Percentiles rank a stretch among this genome's conserved stretches.
These are phyloP conservation scores for Lolium multiflorum DNA, from an alignment of 176 grass and related monocot genomes.

Conservation along the genomic window DNA sequence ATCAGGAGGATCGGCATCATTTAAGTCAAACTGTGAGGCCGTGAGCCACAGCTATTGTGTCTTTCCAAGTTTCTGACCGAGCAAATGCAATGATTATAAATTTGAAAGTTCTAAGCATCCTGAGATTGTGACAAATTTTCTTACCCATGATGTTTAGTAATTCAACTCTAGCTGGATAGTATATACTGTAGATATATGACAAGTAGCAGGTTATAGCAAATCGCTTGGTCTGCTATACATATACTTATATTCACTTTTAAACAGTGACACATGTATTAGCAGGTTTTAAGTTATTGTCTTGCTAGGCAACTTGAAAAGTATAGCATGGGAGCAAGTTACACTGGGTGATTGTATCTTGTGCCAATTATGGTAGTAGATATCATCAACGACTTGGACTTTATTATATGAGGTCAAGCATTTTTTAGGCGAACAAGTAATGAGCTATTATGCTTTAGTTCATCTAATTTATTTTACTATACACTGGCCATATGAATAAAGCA, in stretches of 20 bases:
- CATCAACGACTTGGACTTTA: background rate
- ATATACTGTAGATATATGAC: background rate
- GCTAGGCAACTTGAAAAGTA: background rate
- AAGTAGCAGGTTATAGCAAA: background rate
- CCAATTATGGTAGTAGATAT: background rate
- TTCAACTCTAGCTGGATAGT: background rate
- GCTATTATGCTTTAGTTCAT: conserved; percentile 3
- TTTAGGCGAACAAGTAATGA: background rate
- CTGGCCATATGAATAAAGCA: background rate
- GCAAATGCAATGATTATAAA: conserved; percentile 6
- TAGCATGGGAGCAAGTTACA: background rate
- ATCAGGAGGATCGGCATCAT: background rate
- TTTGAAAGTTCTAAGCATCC: background rate
- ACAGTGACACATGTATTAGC: background rate
- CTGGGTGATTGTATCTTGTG: background rate
- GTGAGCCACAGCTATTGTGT: background rate
- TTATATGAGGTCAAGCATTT: background rate
- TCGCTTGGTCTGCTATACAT: background rate
- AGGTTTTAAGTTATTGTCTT: conserved; percentile 1
- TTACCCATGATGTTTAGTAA: conserved; percentile 24
- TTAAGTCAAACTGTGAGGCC: conserved; percentile 1
- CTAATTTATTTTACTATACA: background rate
- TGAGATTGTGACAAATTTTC: conserved; percentile 22
- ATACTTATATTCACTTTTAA: background rate
- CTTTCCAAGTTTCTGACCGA: background rate